These are phyloP conservation scores for Brassica napus DNA, from an alignment of 345 rosid species.

Conservation along the genomic window DNA sequence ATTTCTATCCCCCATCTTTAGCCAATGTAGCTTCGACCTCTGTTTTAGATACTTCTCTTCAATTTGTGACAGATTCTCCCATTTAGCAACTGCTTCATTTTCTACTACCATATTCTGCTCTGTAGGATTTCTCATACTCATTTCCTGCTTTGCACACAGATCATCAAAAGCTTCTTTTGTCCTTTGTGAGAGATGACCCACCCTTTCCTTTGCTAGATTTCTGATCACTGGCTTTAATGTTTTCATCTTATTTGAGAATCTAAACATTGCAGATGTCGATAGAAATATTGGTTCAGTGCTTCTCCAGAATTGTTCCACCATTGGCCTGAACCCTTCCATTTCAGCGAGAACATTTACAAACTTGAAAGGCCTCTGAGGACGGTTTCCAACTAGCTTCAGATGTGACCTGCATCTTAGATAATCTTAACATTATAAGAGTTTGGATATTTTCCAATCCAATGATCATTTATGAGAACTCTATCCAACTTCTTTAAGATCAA, in stretches of 20 bases:
- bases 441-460: too few relatives aligned
- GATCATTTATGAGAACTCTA: too few relatives aligned
- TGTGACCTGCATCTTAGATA: too few relatives aligned
- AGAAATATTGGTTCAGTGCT: background rate
- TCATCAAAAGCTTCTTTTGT: background rate
- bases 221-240: background rate
- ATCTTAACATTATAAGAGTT: too few relatives aligned
- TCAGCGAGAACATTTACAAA: background rate
- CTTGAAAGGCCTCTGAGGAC: background rate
- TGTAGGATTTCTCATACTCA: background rate
- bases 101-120: background rate
- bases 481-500: too few relatives aligned
- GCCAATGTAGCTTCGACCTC: too few relatives aligned
- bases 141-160: background rate
- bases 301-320: background rate
- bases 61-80: background rate
- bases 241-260: background rate
- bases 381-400: too few relatives aligned
- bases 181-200: background rate
- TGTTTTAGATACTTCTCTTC: background rate
- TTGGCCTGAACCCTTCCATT: background rate
- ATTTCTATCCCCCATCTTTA: too few relatives aligned
- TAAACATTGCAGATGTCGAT: background rate
- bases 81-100: background rate
- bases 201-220: background rate